Evolutionary conservation across 345 rosid species (phyloP).

Genomic region (Eucalyptus albens): DNA sequence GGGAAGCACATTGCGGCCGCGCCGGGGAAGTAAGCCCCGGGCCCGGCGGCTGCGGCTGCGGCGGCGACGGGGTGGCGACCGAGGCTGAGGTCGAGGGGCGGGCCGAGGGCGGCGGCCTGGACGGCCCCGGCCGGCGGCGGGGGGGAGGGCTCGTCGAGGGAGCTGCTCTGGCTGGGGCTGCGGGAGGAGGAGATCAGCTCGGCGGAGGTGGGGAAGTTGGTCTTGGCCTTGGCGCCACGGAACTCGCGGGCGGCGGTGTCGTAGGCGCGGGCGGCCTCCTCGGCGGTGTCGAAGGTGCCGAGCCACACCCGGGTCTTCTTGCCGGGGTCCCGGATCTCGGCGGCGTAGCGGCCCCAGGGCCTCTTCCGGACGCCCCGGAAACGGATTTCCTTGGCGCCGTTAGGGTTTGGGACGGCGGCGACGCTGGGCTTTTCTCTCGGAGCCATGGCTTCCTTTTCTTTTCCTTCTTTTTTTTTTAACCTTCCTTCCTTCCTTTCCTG

Average conservation of each 20-base stretch:
- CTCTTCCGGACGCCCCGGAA: slow-evolving; percentile 86
- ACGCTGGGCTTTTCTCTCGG: slow-evolving; percentile 23
- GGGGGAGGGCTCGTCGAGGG: slow-evolving; percentile 65
- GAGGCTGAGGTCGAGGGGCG: slow-evolving; percentile 44
- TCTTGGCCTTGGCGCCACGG: slow-evolving; percentile 79
- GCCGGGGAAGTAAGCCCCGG: neutral
- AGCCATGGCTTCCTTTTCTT: slow-evolving; percentile 15
- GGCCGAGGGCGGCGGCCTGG: neutral
- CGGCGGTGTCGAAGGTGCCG: slow-evolving; percentile 85
- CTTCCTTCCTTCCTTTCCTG: neutral
- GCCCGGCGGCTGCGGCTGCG: neutral
- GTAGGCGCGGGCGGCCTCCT: slow-evolving; percentile 92
- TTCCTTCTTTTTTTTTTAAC: too few species aligned
- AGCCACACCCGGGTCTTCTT: slow-evolving; percentile 96
- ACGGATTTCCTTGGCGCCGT: slow-evolving; percentile 38
- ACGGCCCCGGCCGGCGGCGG: slow-evolving; percentile 9
- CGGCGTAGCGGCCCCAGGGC: slow-evolving; percentile 95
- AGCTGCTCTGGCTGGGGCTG: slow-evolving; percentile 83
- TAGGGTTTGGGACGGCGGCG: neutral
- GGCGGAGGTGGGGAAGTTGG: slow-evolving; percentile 37
- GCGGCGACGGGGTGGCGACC: slow-evolving; percentile 1
- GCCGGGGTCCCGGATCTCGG: slow-evolving; percentile 94
- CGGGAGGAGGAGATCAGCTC: slow-evolving; percentile 17
- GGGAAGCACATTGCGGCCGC: slow-evolving; percentile 4
- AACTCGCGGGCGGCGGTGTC: slow-evolving; percentile 81